phyloP scores from a whole-genome alignment of 1,139 yeast genomes.

The Saccharomycopsis hybrid region DNA sequence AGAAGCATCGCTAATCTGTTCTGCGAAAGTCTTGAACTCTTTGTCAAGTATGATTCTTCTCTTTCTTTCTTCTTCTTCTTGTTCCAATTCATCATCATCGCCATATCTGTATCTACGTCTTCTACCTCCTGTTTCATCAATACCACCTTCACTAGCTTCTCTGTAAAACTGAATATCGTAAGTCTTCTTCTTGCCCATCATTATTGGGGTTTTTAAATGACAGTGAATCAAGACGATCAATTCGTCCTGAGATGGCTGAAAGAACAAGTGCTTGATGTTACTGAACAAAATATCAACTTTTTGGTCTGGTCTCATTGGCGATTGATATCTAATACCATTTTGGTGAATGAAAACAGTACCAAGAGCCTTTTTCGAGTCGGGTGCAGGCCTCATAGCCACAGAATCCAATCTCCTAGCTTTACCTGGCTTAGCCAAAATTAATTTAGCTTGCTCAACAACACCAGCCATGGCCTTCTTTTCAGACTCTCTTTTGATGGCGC shows the following conservation, averaged over 20 bases:
- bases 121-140: slow-evolving; percentile 95
- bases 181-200: slow-evolving; percentile 94
- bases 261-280: slow-evolving; percentile 86
- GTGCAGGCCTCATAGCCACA: slow-evolving; percentile 90
- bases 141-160: slow-evolving; percentile 94
- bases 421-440: slow-evolving; percentile 71
- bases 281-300: slow-evolving; percentile 82
- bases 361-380: slow-evolving; percentile 91
- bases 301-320: slow-evolving; percentile 76
- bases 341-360: slow-evolving; percentile 91
- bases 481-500: slow-evolving; percentile 81
- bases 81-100: slow-evolving; percentile 97
- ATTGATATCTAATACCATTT: slow-evolving; percentile 91
- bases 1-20: slow-evolving; percentile 82
- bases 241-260: slow-evolving; percentile 96
- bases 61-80: slow-evolving; percentile 96
- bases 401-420: slow-evolving; percentile 84
- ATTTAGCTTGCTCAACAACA: slow-evolving; percentile 86
- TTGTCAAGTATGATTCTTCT: slow-evolving; percentile 86
- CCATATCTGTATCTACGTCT: slow-evolving; percentile 86
- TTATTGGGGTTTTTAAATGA: slow-evolving; percentile 85
- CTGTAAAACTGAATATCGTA: slow-evolving; percentile 93
- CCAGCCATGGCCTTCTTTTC: slow-evolving; percentile 92
- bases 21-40: slow-evolving; percentile 87
- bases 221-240: slow-evolving; percentile 88